Conservation (phyloP, 2,329 filamentous ascomycete species). For the Leptographium lundbergii region DNA sequence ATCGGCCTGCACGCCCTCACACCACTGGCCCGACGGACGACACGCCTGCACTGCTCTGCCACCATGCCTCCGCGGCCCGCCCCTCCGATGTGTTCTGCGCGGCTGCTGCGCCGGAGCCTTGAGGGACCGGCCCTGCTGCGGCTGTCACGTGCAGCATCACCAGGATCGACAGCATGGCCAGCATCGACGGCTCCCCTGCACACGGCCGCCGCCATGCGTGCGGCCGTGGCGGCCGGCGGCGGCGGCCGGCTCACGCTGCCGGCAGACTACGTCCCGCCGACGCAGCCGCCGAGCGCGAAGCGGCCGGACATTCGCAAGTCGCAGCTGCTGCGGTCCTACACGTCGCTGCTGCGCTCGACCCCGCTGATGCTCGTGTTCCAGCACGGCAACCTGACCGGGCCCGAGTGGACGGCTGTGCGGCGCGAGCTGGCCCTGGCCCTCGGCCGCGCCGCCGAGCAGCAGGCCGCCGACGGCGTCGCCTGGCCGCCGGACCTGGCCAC, state of each 20-base stretch:
- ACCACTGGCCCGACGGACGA: not conserved
- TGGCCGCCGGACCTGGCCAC: conserved; percentile 37
- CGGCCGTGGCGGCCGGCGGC: conserved; percentile 9
- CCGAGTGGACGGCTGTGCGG: conserved; percentile 61
- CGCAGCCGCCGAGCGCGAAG: conserved; percentile 79
- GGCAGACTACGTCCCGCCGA: conserved; percentile 44
- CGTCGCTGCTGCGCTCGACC: conserved; percentile 73
- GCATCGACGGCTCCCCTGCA: conserved; percentile 3
- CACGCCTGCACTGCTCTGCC: not conserved
- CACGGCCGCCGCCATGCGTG: not conserved
- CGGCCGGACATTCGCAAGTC: conserved; percentile 79
- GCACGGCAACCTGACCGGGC: conserved; percentile 55
- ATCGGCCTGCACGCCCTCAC: too few species aligned
- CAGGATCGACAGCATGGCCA: not conserved
- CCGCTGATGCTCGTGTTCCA: conserved; percentile 78
- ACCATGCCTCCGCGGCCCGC: conserved; percentile 6
- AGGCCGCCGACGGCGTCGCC: conserved; percentile 3
- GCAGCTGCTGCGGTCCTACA: conserved; percentile 75
- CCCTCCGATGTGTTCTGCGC: not conserved
- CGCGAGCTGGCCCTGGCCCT: conserved; percentile 49
- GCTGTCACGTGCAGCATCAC: not conserved
- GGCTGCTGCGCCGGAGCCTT: conserved; percentile 7
- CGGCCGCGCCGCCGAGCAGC: conserved; percentile 22
- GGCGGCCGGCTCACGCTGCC: conserved; percentile 23
- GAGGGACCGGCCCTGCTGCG: not conserved